Conservation (phyloP, 2,329 filamentous ascomycete species). For the Pseudogymnoascus sp. region DNA sequence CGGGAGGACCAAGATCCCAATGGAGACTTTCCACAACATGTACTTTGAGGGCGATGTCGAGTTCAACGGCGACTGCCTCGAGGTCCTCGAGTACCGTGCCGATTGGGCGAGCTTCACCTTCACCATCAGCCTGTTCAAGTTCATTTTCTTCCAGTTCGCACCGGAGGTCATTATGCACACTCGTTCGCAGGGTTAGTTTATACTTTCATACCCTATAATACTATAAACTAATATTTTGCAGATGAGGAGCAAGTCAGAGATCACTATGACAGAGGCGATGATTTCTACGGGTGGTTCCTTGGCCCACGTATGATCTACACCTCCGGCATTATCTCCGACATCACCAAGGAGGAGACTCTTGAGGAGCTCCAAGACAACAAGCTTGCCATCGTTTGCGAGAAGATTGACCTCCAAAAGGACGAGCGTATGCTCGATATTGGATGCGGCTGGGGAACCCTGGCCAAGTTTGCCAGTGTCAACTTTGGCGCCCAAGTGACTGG, state of each 20-base stretch:
- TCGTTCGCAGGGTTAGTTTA: slow-evolving; percentile 63
- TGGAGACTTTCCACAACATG: slow-evolving; percentile 95
- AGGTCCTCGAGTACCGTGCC: slow-evolving; percentile 86
- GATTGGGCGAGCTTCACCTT: slow-evolving; percentile 96
- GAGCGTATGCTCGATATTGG: slow-evolving; percentile 89
- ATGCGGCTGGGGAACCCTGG: slow-evolving; percentile 95
- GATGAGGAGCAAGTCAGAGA: slow-evolving; percentile 97
- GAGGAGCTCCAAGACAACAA: slow-evolving; percentile 99
- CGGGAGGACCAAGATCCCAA: slow-evolving; percentile 72
- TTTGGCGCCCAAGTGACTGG: slow-evolving; percentile 78
- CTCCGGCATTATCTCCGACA: slow-evolving; percentile 84
- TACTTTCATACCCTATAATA: neutral
- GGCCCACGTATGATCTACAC: slow-evolving; percentile 99
- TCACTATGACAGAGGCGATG: slow-evolving; percentile 95
- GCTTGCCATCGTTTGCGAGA: slow-evolving; percentile 87
- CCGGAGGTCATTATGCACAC: slow-evolving; percentile 91
- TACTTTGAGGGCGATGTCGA: slow-evolving; percentile 94
- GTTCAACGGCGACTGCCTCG: slow-evolving; percentile 87
- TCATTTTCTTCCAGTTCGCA: slow-evolving; percentile 79
- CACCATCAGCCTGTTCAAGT: slow-evolving; percentile 76
- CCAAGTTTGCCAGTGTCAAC: slow-evolving; percentile 85
- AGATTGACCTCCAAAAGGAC: slow-evolving; percentile 74
- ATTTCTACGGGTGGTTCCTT: slow-evolving; percentile 98
- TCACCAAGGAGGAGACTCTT: slow-evolving; percentile 77
- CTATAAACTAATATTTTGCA: slow-evolving; percentile 30